Percentiles rank a stretch among this genome's conserved stretches.
Conservation (phyloP, 2,329 filamentous ascomycete species). For the Trichoderma endophyticum region DNA sequence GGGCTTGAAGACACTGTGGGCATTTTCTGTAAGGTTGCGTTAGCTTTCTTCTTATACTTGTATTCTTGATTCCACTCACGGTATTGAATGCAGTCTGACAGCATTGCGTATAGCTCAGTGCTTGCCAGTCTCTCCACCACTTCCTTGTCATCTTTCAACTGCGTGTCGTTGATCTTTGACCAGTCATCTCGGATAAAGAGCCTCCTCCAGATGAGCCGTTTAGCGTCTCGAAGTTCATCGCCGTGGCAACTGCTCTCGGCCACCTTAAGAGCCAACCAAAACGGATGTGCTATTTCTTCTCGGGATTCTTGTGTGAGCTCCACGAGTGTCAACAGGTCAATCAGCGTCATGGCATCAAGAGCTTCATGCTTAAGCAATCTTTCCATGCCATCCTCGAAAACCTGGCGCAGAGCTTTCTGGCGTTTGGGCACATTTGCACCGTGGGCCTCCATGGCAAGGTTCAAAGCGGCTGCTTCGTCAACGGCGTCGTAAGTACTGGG, state of each 20-base stretch:
- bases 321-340: constrained; percentile 79
- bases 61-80: constrained; percentile 49
- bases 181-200: constrained; percentile 83
- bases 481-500: constrained; percentile 68
- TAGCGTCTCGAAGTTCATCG: constrained; percentile 57
- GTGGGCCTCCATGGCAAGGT: constrained; percentile 71
- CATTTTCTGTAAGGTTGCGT: constrained; percentile 36
- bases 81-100: constrained; percentile 60
- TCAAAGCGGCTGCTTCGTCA: constrained; percentile 73
- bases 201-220: constrained; percentile 77
- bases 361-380: constrained; percentile 69
- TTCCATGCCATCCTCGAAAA: constrained; percentile 69
- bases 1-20: constrained; percentile 43
- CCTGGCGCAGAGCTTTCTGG: constrained; percentile 62
- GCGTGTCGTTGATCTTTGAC: constrained; percentile 73
- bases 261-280: constrained; percentile 68
- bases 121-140: constrained; percentile 59
- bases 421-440: constrained; percentile 53
- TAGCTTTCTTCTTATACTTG: neutral
- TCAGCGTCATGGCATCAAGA: constrained; percentile 61
- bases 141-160: constrained; percentile 67
- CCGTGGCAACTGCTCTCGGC: constrained; percentile 53
- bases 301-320: constrained; percentile 42
- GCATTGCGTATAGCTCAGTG: constrained; percentile 67
- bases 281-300: constrained; percentile 63